These are phyloP conservation scores for Madurella mycetomatis DNA, from an alignment of 2,329 filamentous ascomycete genomes.

Conservation along the genomic window DNA sequence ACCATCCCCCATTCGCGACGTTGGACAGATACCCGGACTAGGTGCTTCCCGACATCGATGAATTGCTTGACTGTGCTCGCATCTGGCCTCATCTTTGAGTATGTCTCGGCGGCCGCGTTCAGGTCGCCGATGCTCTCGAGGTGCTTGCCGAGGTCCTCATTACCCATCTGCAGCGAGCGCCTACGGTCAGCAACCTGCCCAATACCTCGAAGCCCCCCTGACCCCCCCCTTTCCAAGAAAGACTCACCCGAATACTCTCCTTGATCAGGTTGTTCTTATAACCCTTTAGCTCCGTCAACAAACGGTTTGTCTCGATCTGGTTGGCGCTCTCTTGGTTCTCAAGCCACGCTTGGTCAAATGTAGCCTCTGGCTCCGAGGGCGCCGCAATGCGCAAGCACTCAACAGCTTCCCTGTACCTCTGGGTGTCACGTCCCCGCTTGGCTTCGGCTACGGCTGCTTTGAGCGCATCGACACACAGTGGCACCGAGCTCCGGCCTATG, in stretches of 20 bases:
- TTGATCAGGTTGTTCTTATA: slow-evolving; percentile 98
- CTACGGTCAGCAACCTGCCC: slow-evolving; percentile 1
- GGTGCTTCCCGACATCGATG: slow-evolving; percentile 72
- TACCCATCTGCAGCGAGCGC: slow-evolving; percentile 65
- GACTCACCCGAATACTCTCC: slow-evolving; percentile 80
- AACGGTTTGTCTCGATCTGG: slow-evolving; percentile 63
- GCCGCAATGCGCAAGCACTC: slow-evolving; percentile 59
- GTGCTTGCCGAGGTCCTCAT: slow-evolving; percentile 86
- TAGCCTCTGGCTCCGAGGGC: slow-evolving; percentile 64
- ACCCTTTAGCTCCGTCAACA: slow-evolving; percentile 80
- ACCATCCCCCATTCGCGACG: slow-evolving; percentile 73
- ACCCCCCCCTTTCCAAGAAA: background rate
- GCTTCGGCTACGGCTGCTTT: slow-evolving; percentile 72
- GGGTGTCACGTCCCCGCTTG: slow-evolving; percentile 69
- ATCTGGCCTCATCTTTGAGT: slow-evolving; percentile 82
- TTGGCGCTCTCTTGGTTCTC: slow-evolving; percentile 62
- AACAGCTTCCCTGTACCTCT: slow-evolving; percentile 65
- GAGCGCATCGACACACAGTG: slow-evolving; percentile 74
- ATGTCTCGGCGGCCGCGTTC: slow-evolving; percentile 68
- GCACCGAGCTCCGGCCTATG: slow-evolving; percentile 73
- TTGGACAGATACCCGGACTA: slow-evolving; percentile 71
- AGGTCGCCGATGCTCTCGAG: slow-evolving; percentile 75
- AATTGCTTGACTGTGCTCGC: slow-evolving; percentile 81
- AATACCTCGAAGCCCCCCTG: background rate
- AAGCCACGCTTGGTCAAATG: slow-evolving; percentile 70